Base-by-base conservation (phyloP, 805 yeast species). In the Wickerhamomyces rabaulensis region DNA sequence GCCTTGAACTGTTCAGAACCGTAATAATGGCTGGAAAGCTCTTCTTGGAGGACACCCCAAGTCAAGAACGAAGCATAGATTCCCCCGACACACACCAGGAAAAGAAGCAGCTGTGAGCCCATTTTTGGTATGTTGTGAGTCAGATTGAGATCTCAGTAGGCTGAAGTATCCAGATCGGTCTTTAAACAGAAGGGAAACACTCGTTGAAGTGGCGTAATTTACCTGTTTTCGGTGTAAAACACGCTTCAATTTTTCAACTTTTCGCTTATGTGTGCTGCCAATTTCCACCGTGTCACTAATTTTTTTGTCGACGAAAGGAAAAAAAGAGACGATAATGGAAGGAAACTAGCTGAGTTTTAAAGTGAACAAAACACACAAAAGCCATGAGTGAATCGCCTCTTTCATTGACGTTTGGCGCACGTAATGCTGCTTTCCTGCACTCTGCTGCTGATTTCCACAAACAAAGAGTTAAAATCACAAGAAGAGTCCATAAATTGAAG, bases 21-120 rank as follows among this genome's bases (percentile, higher is more conserved):
- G 65, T 90, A 89, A 12, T 86, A 78, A 40, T 82, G 82, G 2
- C 90, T 80, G 13, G 90, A 76, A 52, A 94, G 79, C 41, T 92
- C 81, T 64, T 94, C 99, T 61, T 94, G 98, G 12, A 94, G 76
- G 33, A 88, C 76, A 0, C 96, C 90, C 99, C 99, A 94, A 2
- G 92, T 75, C 23, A 94, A 68, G 57, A 94, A 94, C 42, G 96
- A 84, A 2, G 79, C 80, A 60, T 94, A 94, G 33, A 94, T 87
- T 0, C 97, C 97, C 1, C 46, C 47, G 1, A 68, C 63, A 40
- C 70, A 67, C n/a, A 12, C n/a, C 12, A 27, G 15, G n/a, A 63
- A 43, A 5, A 59, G 17, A 25, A 70, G 52, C 42, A 52, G 52
- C 3, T 45, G 17, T 1, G 41, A 10, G 26, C 38, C 27, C 31